Percentiles rank a stretch among this genome's conserved stretches.
These are phyloP conservation scores for Chytridium lagenaria DNA, from an alignment of 371 early-diverging fungal species.

Conservation along the genomic window DNA sequence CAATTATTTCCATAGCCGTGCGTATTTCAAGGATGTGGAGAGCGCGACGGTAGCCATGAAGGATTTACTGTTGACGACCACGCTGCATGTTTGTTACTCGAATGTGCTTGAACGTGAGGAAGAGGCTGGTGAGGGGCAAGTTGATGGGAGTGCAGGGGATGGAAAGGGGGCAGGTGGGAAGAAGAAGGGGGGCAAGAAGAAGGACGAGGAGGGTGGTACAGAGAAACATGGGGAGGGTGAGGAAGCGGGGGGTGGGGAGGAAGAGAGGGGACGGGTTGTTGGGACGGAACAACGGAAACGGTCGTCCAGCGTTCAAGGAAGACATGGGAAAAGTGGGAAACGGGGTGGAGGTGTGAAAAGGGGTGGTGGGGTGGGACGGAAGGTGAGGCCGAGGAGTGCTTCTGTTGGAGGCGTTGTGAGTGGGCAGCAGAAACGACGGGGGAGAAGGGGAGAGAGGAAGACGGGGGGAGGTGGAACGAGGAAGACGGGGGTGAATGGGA, in stretches of 20 bases:
- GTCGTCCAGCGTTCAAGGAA: no score
- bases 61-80: background rate
- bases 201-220: no score
- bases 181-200: no score
- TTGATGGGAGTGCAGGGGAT: background rate
- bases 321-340: no score
- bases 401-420: background rate
- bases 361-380: background rate
- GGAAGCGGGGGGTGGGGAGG: no score
- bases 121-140: no score
- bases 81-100: conserved; percentile 6
- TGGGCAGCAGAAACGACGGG: background rate
- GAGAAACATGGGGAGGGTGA: no score
- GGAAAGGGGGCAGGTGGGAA: background rate
- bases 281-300: no score
- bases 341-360: no score
- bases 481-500: background rate
- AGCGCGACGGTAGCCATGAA: background rate
- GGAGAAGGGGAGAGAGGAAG: background rate
- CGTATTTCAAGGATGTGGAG: background rate
- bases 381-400: background rate
- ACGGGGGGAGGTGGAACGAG: background rate
- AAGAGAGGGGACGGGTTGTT: no score
- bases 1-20: conserved; percentile 7
- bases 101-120: background rate